These are phyloP conservation scores for Picea glauca DNA, from an alignment of 75 land plant genomes.

Conservation along the genomic window DNA sequence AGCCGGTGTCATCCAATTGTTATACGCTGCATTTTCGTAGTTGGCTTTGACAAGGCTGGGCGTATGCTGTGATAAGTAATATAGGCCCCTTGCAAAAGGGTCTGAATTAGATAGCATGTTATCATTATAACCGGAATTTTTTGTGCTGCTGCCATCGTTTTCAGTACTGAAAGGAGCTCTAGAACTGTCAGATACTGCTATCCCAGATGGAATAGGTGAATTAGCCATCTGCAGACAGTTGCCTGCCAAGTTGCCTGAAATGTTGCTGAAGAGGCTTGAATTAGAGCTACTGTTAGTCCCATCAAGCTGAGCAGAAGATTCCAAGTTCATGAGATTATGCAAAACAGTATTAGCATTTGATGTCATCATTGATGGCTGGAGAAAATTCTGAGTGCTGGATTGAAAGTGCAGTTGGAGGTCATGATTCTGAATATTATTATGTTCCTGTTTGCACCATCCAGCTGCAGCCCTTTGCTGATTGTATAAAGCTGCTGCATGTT, in stretches of 20 bases:
- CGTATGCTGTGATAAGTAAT: slow-evolving; percentile 4
- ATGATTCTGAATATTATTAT: neutral
- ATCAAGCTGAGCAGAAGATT: slow-evolving; percentile 8
- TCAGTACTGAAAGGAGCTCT: slow-evolving; percentile 3
- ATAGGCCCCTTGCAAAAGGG: slow-evolving; percentile 9
- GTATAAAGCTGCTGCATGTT: neutral
- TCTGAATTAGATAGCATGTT: slow-evolving; percentile 8
- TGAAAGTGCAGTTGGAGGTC: slow-evolving; percentile 9
- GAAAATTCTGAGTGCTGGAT: slow-evolving; percentile 6
- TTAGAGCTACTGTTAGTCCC: neutral
- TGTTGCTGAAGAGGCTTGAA: neutral
- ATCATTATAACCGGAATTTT: neutral
- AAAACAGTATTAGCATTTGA: slow-evolving; percentile 6
- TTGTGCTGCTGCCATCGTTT: slow-evolving; percentile 3
- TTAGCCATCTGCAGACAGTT: slow-evolving; percentile 1
- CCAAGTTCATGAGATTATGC: slow-evolving; percentile 5
- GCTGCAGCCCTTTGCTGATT: slow-evolving; percentile 3
- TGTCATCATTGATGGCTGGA: slow-evolving; percentile 3
- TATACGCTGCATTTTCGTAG: slow-evolving; percentile 3
- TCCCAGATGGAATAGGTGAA: slow-evolving; percentile 8
- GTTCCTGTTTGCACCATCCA: slow-evolving; percentile 6
- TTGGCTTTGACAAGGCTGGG: neutral
- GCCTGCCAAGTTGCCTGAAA: neutral
- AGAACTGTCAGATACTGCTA: slow-evolving; percentile 1
- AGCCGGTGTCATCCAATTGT: slow-evolving; percentile 11